phyloP scores from a whole-genome alignment of 2,329 filamentous ascomycete genomes.

The Fusarium chaquense region DNA sequence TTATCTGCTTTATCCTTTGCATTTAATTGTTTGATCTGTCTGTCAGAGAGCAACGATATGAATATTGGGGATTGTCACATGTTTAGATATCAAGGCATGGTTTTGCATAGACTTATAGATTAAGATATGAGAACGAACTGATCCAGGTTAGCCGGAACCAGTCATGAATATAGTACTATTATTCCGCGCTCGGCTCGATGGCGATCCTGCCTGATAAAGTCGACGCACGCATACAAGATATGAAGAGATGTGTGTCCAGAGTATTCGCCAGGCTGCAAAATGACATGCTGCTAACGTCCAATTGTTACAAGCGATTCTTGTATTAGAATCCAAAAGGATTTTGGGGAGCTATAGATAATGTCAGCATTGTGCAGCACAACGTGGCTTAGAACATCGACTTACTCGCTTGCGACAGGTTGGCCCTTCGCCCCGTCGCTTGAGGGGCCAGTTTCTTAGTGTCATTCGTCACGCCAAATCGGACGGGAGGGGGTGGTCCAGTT shows the following conservation, averaged over 20 bases:
- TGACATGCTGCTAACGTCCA: slow-evolving; percentile 9
- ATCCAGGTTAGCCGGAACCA: slow-evolving; percentile 17
- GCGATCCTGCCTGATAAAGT: slow-evolving; percentile 36
- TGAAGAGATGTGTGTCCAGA: slow-evolving; percentile 44
- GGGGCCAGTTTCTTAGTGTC: slow-evolving; percentile 81
- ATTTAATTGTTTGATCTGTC: neutral
- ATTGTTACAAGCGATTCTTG: slow-evolving; percentile 2
- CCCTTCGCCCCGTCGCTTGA: slow-evolving; percentile 88
- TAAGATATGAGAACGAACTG: slow-evolving; percentile 38
- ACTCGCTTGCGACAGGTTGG: slow-evolving; percentile 96
- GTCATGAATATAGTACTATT: slow-evolving; percentile 45
- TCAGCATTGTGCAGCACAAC: slow-evolving; percentile 30
- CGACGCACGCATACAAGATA: slow-evolving; percentile 44
- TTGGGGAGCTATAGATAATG: slow-evolving; percentile 57
- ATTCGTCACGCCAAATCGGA: slow-evolving; percentile 85
- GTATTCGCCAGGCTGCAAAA: slow-evolving; percentile 30
- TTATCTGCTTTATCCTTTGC: neutral
- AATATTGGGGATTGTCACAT: neutral
- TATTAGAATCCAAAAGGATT: slow-evolving; percentile 66
- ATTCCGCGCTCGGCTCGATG: slow-evolving; percentile 38
- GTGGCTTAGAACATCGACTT: slow-evolving; percentile 63
- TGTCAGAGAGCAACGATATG: neutral
- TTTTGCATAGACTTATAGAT: slow-evolving; percentile 33
- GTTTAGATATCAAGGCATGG: slow-evolving; percentile 7
- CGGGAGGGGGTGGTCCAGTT: slow-evolving; percentile 79